Conservation (phyloP, 139 green algal genomes). For the Closterium sp. region DNA sequence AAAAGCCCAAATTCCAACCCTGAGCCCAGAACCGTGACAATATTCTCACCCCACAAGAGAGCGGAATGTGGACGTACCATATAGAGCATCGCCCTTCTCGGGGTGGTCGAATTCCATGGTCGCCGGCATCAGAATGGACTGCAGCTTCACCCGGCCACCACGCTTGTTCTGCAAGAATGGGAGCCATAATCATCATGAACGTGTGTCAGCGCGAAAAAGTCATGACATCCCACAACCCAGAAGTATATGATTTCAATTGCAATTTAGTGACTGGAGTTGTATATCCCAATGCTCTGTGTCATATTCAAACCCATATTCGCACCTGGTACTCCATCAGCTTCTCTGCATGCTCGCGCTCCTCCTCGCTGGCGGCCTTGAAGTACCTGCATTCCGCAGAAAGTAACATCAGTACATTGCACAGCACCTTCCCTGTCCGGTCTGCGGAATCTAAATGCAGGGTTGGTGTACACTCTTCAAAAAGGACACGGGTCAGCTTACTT, state of each 20-base stretch:
- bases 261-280: too few species aligned
- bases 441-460: too few species aligned
- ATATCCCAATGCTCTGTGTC: too few species aligned
- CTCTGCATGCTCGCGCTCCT: conserved; percentile 91
- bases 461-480: background rate
- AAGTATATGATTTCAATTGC: too few species aligned
- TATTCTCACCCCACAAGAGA: background rate
- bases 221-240: too few species aligned
- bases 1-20: background rate
- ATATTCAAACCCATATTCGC: background rate
- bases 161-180: conserved; percentile 72
- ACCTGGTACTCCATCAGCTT: conserved; percentile 89
- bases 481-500: conserved; percentile 11
- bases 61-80: conserved; percentile 52
- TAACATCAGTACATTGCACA: background rate
- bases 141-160: conserved; percentile 85
- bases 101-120: conserved; percentile 71
- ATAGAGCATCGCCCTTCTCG: conserved; percentile 88
- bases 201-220: too few species aligned
- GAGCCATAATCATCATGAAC: too few species aligned
- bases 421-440: too few species aligned
- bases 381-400: conserved; percentile 39
- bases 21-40: background rate
- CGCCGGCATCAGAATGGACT: conserved; percentile 76
- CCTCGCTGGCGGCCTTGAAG: conserved; percentile 67